Base-by-base conservation (phyloP, 2,329 filamentous ascomycete species). In the Phyllosticta paracitricarpa region DNA sequence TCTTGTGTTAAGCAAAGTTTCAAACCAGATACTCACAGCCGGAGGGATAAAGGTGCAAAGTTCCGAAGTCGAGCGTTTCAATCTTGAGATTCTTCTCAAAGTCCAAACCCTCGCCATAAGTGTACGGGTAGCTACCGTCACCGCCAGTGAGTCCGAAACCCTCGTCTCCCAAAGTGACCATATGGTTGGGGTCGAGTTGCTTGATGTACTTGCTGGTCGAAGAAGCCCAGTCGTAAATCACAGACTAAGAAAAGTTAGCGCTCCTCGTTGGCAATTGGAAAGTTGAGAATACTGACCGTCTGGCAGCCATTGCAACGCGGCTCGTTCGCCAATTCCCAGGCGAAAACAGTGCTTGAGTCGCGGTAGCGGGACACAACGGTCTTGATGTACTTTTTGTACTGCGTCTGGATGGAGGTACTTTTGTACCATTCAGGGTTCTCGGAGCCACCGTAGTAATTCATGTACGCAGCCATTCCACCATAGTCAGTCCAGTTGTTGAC, bases 401-500 rank as follows among this genome's bases (percentile, higher is more conserved):
- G 80, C 0, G 75, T 67, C 70, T 76, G 72, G 56, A 71, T 72
- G 57, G 66, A 65, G 0, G 74, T 66, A 65, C 81, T 79, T 22
- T 79, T 82, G 72, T 85, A 88, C 79, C 84, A 88, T 6, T 75
- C 74, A 14, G 75, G 76, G 62, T 82, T 76, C 61, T 70, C 70
- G 57, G 70, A 73, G 24, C 79, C 80, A 48, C 81, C 83, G 61
- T 82, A 85, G 1, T 79, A 81, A 10, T 71, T 74, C 54, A 79
- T 78, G 66, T 86, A 87, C 1, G 81, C 81, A 10, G 77, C 75
- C 73, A 87, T 86, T 56, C 85, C 84, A 28, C 85, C 85, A 53
- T 86, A 88, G 67, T 89, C 86, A 54, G 76, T 77, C 85, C 85
- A 89, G 73, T 88, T 84, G 73, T 89, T 89, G 61, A 88, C 83